These are phyloP conservation scores for Styphnolobium japonicum DNA, from an alignment of 306 rosid genomes.

Conservation along the genomic window DNA sequence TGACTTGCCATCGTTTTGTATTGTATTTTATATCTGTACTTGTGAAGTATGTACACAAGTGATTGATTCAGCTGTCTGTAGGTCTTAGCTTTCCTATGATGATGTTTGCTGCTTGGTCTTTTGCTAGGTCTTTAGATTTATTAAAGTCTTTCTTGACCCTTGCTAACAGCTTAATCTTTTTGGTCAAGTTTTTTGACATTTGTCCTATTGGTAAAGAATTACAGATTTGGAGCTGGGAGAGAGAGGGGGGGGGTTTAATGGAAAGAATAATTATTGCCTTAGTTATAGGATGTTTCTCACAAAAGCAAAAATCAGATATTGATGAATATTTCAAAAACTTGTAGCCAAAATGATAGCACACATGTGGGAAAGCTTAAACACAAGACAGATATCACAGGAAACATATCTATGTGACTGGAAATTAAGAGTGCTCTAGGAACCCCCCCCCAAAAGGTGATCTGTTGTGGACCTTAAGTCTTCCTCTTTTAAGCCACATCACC, in stretches of 20 bases:
- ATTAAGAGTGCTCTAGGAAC: not conserved
- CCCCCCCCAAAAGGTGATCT: not conserved
- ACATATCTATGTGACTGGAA: not conserved
- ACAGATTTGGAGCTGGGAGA: not conserved
- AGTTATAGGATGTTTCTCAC: not conserved
- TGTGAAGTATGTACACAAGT: not conserved
- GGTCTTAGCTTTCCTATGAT: not conserved
- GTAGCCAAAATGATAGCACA: not conserved
- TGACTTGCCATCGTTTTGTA: not conserved
- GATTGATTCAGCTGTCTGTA: not conserved
- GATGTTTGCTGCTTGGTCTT: not conserved
- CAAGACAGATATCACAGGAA: not conserved
- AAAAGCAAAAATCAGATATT: not conserved
- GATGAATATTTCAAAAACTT: not conserved
- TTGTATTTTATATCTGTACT: conserved; percentile 2
- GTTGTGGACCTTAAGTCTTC: not conserved
- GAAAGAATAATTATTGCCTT: not conserved
- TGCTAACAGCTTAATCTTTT: no score
- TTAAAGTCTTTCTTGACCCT: no score
- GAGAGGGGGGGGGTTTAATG: not conserved
- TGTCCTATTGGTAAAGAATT: not conserved
- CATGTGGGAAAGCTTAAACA: not conserved
- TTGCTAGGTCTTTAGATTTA: not conserved
- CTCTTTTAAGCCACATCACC: no score
- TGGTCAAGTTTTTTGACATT: not conserved